Percentiles rank a stretch among this genome's conserved stretches.
These are phyloP conservation scores for Saccharomyces hybrid DNA, from an alignment of 1,139 yeast species.

Conservation along the genomic window DNA sequence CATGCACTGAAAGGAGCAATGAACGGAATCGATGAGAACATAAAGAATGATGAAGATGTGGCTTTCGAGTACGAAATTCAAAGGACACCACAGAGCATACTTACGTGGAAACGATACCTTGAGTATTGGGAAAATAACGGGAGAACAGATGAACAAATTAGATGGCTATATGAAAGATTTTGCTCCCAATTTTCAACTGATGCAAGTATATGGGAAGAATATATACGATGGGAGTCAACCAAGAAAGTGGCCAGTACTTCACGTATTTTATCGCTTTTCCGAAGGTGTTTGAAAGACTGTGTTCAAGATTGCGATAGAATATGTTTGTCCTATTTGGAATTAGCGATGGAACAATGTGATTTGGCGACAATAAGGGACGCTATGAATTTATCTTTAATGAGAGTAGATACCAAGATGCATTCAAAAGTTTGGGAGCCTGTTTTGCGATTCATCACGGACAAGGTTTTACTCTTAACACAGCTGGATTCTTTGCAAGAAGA, in stretches of 20 bases:
- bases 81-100: slow-evolving; percentile 13
- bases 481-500: slow-evolving; percentile 29
- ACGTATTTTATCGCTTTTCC: slow-evolving; percentile 33
- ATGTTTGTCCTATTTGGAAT: slow-evolving; percentile 51
- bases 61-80: slow-evolving; percentile 30
- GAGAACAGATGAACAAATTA: slow-evolving; percentile 11
- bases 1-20: neutral
- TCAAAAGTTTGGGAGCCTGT: slow-evolving; percentile 49
- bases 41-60: slow-evolving; percentile 22
- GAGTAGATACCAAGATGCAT: slow-evolving; percentile 46
- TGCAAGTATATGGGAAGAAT: slow-evolving; percentile 21
- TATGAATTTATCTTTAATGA: slow-evolving; percentile 47
- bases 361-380: slow-evolving; percentile 40
- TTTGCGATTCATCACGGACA: slow-evolving; percentile 40
- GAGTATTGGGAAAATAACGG: slow-evolving; percentile 16
- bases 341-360: slow-evolving; percentile 36
- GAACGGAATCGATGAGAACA: slow-evolving; percentile 7
- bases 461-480: slow-evolving; percentile 26
- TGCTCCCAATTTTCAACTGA: slow-evolving; percentile 14
- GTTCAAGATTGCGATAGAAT: slow-evolving; percentile 39
- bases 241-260: neutral
- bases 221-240: slow-evolving; percentile 11
- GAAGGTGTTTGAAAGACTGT: slow-evolving; percentile 40
- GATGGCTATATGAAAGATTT: slow-evolving; percentile 29
- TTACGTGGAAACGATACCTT: slow-evolving; percentile 26